Evolutionary conservation across 2,329 filamentous ascomycete species (phyloP).

Genomic region (Ophiocordyceps robertsii): DNA sequence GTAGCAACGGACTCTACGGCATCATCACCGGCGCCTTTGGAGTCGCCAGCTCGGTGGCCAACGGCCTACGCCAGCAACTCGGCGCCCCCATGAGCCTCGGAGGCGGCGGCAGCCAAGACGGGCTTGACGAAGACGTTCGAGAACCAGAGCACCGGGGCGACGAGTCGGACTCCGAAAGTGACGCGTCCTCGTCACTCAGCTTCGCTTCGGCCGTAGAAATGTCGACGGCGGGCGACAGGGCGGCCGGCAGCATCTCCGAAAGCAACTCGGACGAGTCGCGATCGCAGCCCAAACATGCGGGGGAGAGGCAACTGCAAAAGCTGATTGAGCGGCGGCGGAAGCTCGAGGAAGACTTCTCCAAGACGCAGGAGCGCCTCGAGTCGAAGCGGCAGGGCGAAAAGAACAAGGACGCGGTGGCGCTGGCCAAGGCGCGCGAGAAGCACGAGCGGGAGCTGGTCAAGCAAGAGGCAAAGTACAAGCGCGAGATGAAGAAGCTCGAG

Average conservation of each 20-base stretch:
- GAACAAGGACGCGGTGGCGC: conserved; percentile 32
- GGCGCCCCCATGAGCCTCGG: conserved; percentile 12
- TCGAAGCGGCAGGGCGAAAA: conserved; percentile 32
- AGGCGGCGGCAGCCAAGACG: conserved; percentile 13
- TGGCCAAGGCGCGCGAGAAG: conserved; percentile 48
- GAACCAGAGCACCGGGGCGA: conserved; percentile 10
- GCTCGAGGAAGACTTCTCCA: conserved; percentile 48
- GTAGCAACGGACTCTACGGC: conserved; percentile 37
- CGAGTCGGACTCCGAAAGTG: conserved; percentile 20
- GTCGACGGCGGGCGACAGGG: conserved; percentile 14
- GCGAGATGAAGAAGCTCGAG: conserved; percentile 51
- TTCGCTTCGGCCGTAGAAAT: conserved; percentile 35
- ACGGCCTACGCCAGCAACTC: conserved; percentile 17
- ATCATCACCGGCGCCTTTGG: conserved; percentile 41
- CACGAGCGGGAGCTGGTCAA: conserved; percentile 51
- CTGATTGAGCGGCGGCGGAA: conserved; percentile 47
- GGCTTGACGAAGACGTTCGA: conserved; percentile 8
- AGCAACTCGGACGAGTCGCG: conserved; percentile 26
- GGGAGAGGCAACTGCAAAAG: conserved; percentile 52
- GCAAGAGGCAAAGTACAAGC: conserved; percentile 51
- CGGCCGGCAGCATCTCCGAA: conserved; percentile 10
- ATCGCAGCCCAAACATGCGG: conserved; percentile 11
- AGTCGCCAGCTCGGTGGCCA: conserved; percentile 31
- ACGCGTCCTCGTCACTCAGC: conserved; percentile 31
- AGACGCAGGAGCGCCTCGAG: conserved; percentile 33